A percentile compares a stretch with the other conserved stretches of the same genome.
These are phyloP conservation scores for Omphalotus olearius DNA, from an alignment of 1,284 basidiomycete species.

Conservation along the genomic window DNA sequence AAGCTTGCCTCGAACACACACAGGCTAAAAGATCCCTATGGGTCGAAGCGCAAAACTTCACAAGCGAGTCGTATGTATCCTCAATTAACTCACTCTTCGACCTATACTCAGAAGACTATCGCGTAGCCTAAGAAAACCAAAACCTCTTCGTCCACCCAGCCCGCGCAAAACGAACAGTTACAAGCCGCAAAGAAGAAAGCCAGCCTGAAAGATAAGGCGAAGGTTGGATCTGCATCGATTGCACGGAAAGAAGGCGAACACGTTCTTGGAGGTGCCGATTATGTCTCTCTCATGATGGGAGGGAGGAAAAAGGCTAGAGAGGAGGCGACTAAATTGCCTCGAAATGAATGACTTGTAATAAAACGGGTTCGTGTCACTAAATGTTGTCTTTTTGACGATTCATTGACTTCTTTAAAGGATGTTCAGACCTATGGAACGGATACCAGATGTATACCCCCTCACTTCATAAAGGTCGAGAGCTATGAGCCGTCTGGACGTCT, in stretches of 20 bases:
- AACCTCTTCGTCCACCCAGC: slow-evolving; percentile 18
- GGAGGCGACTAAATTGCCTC: slow-evolving; percentile 55
- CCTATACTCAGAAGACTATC: neutral
- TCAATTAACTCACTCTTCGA: neutral
- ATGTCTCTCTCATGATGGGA: slow-evolving; percentile 69
- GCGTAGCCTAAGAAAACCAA: slow-evolving; percentile 30
- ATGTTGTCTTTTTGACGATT: too few species aligned
- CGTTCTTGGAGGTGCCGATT: slow-evolving; percentile 72
- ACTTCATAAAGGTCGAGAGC: too few species aligned
- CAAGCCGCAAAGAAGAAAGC: slow-evolving; percentile 35
- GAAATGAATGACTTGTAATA: slow-evolving; percentile 18
- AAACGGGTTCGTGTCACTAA: too few species aligned
- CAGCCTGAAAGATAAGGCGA: slow-evolving; percentile 40
- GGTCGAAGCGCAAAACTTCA: slow-evolving; percentile 48
- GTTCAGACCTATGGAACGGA: too few species aligned
- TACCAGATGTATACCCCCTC: too few species aligned
- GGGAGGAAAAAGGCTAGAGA: slow-evolving; percentile 55
- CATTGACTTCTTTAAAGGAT: too few species aligned
- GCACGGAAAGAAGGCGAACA: slow-evolving; percentile 28
- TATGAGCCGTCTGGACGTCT: too few species aligned
- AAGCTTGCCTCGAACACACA: too few species aligned
- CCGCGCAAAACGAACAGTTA: slow-evolving; percentile 18
- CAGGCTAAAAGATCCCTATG: too few species aligned
- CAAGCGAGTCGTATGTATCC: slow-evolving; percentile 37
- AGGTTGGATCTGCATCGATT: slow-evolving; percentile 20